Evolutionary conservation across 2,329 filamentous ascomycete species (phyloP).

Genomic region (Claviceps purpurea): DNA sequence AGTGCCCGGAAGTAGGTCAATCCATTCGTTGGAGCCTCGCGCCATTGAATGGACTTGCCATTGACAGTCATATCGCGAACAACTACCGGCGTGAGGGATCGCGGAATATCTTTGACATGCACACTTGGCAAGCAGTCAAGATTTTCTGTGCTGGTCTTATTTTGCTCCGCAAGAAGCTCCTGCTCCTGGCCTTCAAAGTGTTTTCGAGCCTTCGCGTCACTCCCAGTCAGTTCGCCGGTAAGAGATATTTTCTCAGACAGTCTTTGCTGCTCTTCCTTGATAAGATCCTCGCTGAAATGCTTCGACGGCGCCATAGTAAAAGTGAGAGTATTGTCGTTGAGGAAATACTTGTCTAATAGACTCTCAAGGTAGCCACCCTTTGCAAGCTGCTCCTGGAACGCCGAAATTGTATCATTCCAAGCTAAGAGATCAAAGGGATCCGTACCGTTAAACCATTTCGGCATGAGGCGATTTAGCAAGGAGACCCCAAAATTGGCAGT

Average conservation of each 20-base stretch:
- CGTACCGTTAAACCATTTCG: slow-evolving; percentile 89
- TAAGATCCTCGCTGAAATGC: slow-evolving; percentile 60
- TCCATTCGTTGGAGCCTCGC: slow-evolving; percentile 85
- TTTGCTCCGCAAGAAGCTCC: slow-evolving; percentile 67
- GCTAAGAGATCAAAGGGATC: slow-evolving; percentile 84
- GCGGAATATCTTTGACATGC: slow-evolving; percentile 77
- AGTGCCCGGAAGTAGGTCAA: slow-evolving; percentile 91
- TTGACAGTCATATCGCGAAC: slow-evolving; percentile 53
- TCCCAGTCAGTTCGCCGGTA: slow-evolving; percentile 53
- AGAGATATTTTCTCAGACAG: slow-evolving; percentile 62
- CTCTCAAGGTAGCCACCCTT: slow-evolving; percentile 71
- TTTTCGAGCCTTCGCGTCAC: slow-evolving; percentile 56
- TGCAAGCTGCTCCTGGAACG: slow-evolving; percentile 66
- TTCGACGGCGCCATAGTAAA: slow-evolving; percentile 89
- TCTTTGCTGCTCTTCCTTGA: slow-evolving; percentile 61
- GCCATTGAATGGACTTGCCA: slow-evolving; percentile 68
- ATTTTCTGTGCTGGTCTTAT: slow-evolving; percentile 71
- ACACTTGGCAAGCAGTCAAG: slow-evolving; percentile 80
- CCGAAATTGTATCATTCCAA: slow-evolving; percentile 78
- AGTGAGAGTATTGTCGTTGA: slow-evolving; percentile 74
- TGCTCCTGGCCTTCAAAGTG: slow-evolving; percentile 67
- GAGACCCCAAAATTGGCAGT: slow-evolving; percentile 90
- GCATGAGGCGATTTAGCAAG: slow-evolving; percentile 75
- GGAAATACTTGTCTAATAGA: slow-evolving; percentile 76
- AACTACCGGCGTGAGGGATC: slow-evolving; percentile 49